phyloP scores from a whole-genome alignment of 768 basidiomycete species.

The Naganishia vaughanmartiniae region DNA sequence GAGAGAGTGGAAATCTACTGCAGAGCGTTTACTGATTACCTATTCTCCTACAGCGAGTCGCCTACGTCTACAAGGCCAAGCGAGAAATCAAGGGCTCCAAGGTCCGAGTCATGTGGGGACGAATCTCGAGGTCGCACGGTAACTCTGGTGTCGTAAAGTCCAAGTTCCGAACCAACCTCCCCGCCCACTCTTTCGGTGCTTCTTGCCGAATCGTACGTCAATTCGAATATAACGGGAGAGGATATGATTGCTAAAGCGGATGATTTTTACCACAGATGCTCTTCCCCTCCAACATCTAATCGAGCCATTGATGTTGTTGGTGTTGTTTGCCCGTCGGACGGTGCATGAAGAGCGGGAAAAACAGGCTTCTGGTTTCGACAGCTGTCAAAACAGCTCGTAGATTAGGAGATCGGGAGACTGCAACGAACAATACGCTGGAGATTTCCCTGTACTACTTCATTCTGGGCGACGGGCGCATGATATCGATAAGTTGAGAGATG shows the following conservation, averaged over 20 bases:
- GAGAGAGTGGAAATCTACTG: too few species aligned
- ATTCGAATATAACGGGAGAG: neutral
- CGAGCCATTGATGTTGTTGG: slow-evolving; percentile 27
- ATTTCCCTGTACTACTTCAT: slow-evolving; percentile 25
- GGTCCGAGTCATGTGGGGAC: slow-evolving; percentile 97
- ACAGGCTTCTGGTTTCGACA: slow-evolving; percentile 10
- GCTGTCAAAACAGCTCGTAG: slow-evolving; percentile 22
- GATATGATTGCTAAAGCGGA: neutral
- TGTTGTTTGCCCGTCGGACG: slow-evolving; percentile 22
- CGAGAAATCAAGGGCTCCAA: slow-evolving; percentile 89
- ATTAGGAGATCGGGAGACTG: slow-evolving; percentile 2
- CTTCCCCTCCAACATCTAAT: slow-evolving; percentile 53
- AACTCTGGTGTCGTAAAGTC: slow-evolving; percentile 92
- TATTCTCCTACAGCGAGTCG: slow-evolving; percentile 67
- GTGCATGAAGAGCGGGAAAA: slow-evolving; percentile 18
- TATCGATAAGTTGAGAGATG: slow-evolving; percentile 23
- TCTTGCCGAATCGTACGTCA: slow-evolving; percentile 58
- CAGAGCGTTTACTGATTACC: neutral
- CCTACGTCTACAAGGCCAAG: slow-evolving; percentile 97
- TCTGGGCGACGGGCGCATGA: slow-evolving; percentile 13
- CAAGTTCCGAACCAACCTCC: slow-evolving; percentile 93
- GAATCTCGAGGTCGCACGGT: slow-evolving; percentile 90
- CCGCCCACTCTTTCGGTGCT: slow-evolving; percentile 90
- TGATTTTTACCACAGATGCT: slow-evolving; percentile 43
- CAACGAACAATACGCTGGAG: slow-evolving; percentile 17